phyloP scores from a whole-genome alignment of 2,329 filamentous ascomycete species.

The Clarireedia homoeocarpa region DNA sequence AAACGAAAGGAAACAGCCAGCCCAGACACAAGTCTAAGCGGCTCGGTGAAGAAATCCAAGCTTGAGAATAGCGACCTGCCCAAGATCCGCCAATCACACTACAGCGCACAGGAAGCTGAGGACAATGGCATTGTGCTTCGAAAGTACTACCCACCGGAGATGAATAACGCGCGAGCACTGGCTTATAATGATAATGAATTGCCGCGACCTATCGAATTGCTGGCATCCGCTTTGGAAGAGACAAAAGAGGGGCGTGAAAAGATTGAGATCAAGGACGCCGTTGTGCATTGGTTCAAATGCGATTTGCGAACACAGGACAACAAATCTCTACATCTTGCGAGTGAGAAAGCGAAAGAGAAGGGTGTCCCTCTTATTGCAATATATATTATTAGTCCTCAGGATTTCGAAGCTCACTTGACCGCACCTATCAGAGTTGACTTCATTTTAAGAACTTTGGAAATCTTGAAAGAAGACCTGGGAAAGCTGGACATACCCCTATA shows the following conservation, averaged over 20 bases:
- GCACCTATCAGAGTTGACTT: slow-evolving; percentile 72
- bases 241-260: slow-evolving; percentile 47
- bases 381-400: slow-evolving; percentile 75
- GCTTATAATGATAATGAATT: slow-evolving; percentile 66
- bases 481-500: slow-evolving; percentile 70
- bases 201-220: slow-evolving; percentile 62
- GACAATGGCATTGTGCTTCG: slow-evolving; percentile 58
- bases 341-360: slow-evolving; percentile 56
- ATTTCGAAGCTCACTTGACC: slow-evolving; percentile 73
- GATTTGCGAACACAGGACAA: slow-evolving; percentile 73
- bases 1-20: slow-evolving; percentile 22
- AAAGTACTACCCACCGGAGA: slow-evolving; percentile 77
- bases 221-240: slow-evolving; percentile 52
- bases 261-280: slow-evolving; percentile 48
- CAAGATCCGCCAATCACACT: slow-evolving; percentile 21
- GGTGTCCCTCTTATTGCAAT: slow-evolving; percentile 66
- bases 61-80: slow-evolving; percentile 9
- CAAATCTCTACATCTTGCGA: slow-evolving; percentile 59
- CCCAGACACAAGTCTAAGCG: slow-evolving; percentile 8
- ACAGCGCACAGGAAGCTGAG: slow-evolving; percentile 32
- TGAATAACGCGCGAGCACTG: slow-evolving; percentile 69
- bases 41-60: slow-evolving; percentile 20
- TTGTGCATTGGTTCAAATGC: slow-evolving; percentile 87
- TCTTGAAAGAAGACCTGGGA: slow-evolving; percentile 58
- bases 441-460: slow-evolving; percentile 60